Percentiles rank a stretch among this genome's conserved stretches.
Conservation (phyloP, 2,329 filamentous ascomycete species). For the Blumeria hordei region DNA sequence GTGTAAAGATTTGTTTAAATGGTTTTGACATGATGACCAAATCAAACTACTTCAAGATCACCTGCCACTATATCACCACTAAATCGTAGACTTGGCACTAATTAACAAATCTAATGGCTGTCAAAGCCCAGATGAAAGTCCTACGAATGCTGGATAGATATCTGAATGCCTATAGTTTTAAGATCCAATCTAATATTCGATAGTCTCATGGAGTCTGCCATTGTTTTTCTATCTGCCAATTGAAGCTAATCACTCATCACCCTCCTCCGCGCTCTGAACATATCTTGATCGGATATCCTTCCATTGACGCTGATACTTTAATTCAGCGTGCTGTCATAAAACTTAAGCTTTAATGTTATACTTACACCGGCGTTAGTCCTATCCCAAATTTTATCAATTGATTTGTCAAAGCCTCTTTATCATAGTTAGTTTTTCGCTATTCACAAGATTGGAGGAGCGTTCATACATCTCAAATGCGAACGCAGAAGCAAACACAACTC, state of each 20-base stretch:
- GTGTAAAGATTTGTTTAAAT: no score
- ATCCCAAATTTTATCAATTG: conserved; percentile 77
- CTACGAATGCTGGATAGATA: no score
- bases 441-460: background rate
- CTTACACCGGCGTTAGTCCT: conserved; percentile 74
- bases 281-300: conserved; percentile 94
- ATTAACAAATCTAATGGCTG: no score
- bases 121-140: no score
- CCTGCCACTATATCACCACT: no score
- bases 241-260: conserved; percentile 11
- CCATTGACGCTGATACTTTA: conserved; percentile 68
- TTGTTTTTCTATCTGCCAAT: background rate
- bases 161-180: no score
- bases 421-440: conserved; percentile 3
- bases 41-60: no score
- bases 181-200: no score
- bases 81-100: no score
- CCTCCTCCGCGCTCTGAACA: conserved; percentile 43
- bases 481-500: conserved; percentile 60
- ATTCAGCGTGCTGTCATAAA: conserved; percentile 13
- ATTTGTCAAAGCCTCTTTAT: conserved; percentile 55
- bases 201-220: no score
- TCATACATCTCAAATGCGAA: conserved; percentile 89
- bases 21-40: no score
- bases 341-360: conserved; percentile 10